These are phyloP conservation scores for Hibiscus trionum DNA, from an alignment of 345 rosid species.

Conservation along the genomic window DNA sequence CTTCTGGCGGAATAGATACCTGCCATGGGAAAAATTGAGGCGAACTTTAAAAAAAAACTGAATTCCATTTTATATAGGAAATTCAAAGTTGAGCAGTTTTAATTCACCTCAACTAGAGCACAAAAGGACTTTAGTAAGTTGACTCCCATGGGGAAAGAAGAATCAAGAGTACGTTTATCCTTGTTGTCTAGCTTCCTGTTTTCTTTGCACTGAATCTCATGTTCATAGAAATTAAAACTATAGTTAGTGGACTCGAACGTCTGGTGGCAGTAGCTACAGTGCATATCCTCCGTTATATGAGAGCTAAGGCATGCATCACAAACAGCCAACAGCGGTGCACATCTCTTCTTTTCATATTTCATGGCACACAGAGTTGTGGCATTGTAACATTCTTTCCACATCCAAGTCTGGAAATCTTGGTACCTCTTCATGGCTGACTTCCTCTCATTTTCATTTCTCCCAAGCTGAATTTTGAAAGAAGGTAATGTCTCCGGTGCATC, in stretches of 20 bases:
- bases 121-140: conserved; percentile 61
- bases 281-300: conserved; percentile 40
- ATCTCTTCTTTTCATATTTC: conserved; percentile 55
- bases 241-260: conserved; percentile 32
- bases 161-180: conserved; percentile 21
- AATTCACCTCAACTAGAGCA: conserved; percentile 64
- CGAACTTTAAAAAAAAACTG: too few species aligned
- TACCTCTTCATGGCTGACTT: conserved; percentile 58
- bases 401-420: conserved; percentile 75
- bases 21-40: conserved; percentile 22
- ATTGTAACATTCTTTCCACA: conserved; percentile 59
- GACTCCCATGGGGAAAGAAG: conserved; percentile 67
- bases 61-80: background rate
- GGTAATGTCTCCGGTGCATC: conserved; percentile 43
- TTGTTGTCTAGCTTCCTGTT: conserved; percentile 25
- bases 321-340: conserved; percentile 43
- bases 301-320: conserved; percentile 60
- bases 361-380: conserved; percentile 38
- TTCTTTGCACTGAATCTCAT: conserved; percentile 39
- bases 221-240: conserved; percentile 26
- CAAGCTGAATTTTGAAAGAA: conserved; percentile 68
- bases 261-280: conserved; percentile 67
- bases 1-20: conserved; percentile 77
- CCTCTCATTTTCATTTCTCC: conserved; percentile 61
- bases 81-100: background rate